Percentiles rank a stretch among this genome's conserved stretches.
Conservation (phyloP, 768 basidiomycete species). For the Podaxis rugospora region DNA sequence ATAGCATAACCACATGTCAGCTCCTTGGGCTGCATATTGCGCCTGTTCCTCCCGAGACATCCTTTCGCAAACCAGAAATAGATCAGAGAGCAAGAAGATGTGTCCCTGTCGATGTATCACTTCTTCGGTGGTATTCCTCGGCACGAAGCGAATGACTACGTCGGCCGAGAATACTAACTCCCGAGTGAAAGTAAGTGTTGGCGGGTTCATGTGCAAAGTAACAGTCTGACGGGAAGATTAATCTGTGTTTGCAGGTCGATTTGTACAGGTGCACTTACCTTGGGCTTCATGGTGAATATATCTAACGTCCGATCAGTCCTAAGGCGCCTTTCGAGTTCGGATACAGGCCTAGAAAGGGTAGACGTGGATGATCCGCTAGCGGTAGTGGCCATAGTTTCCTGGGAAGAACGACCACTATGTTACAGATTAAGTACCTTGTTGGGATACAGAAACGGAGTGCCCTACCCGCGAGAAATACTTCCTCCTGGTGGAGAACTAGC, state of each 20-base stretch:
- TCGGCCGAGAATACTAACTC: slow-evolving; percentile 70
- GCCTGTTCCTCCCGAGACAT: slow-evolving; percentile 65
- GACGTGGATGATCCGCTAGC: slow-evolving; percentile 48
- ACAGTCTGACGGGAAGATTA: slow-evolving; percentile 54
- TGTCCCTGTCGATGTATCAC: slow-evolving; percentile 76
- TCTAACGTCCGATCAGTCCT: slow-evolving; percentile 79
- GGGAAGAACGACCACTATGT: slow-evolving; percentile 46
- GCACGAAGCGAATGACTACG: slow-evolving; percentile 72
- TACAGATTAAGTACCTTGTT: not conserved
- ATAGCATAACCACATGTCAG: slow-evolving; percentile 91
- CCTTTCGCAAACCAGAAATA: slow-evolving; percentile 87
- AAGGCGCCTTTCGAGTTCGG: slow-evolving; percentile 79
- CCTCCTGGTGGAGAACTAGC: slow-evolving; percentile 44
- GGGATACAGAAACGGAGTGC: slow-evolving; percentile 5
- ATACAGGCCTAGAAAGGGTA: slow-evolving; percentile 51
- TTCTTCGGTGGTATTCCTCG: slow-evolving; percentile 69
- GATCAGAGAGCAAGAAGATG: slow-evolving; percentile 86
- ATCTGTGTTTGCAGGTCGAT: not conserved
- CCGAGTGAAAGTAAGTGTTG: slow-evolving; percentile 72
- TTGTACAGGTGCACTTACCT: slow-evolving; percentile 43
- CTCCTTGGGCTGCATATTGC: slow-evolving; percentile 45
- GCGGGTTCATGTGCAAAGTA: slow-evolving; percentile 84
- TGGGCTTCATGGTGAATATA: slow-evolving; percentile 92
- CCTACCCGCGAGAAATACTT: slow-evolving; percentile 55
- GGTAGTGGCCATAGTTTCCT: slow-evolving; percentile 54